These are phyloP conservation scores for Nakaseomyces sp. DNA, from an alignment of 1,139 yeast genomes.

Conservation along the genomic window DNA sequence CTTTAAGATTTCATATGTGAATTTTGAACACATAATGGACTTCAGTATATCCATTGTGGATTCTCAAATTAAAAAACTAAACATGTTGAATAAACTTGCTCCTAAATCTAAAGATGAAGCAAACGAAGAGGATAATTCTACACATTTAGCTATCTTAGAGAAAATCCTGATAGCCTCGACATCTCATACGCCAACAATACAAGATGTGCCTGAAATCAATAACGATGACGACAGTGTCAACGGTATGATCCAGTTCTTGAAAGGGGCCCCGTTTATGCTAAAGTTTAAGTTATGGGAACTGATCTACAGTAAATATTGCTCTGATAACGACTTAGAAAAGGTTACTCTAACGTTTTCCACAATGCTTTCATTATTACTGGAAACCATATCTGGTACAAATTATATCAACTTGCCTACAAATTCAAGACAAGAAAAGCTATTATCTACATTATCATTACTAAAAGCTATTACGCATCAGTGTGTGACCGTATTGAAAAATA, in stretches of 20 bases:
- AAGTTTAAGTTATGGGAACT: slow-evolving; percentile 70
- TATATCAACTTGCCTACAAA: slow-evolving; percentile 16
- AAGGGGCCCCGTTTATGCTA: slow-evolving; percentile 56
- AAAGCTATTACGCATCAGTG: slow-evolving; percentile 21
- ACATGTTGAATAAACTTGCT: slow-evolving; percentile 32
- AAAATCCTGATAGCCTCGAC: neutral
- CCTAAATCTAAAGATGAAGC: slow-evolving; percentile 14
- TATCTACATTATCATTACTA: slow-evolving; percentile 40
- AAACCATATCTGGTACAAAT: slow-evolving; percentile 32
- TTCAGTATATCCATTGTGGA: slow-evolving; percentile 45
- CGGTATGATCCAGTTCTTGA: slow-evolving; percentile 53
- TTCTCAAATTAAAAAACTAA: slow-evolving; percentile 44
- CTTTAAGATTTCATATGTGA: neutral
- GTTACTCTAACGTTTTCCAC: slow-evolving; percentile 50
- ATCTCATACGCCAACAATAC: neutral
- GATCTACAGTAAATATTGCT: slow-evolving; percentile 52
- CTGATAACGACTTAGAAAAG: slow-evolving; percentile 34
- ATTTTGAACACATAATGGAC: slow-evolving; percentile 41
- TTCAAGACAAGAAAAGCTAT: slow-evolving; percentile 29
- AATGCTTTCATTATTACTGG: slow-evolving; percentile 38
- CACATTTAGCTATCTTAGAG: neutral
- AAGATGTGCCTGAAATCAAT: slow-evolving; percentile 19
- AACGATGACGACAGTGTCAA: slow-evolving; percentile 20
- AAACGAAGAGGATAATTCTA: slow-evolving; percentile 15
- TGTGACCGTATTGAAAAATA: neutral